Base-by-base conservation (phyloP, 2,329 filamentous ascomycete genomes). In the Ophiocordyceps polyrhachis-furcata region DNA sequence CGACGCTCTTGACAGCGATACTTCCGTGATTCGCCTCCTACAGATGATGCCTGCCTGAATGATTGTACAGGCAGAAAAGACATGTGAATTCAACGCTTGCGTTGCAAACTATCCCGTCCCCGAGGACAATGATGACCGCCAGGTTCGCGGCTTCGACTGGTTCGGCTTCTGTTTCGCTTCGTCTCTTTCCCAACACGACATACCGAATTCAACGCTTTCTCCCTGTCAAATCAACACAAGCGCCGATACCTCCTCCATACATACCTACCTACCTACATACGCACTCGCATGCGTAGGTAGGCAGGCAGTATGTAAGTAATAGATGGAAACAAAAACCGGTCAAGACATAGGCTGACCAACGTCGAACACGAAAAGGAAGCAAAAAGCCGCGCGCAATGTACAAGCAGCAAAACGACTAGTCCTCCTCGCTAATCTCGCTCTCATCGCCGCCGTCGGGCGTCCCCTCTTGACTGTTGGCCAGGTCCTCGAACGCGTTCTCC, bases 371-470 rank as follows among this genome's bases (percentile, higher is more conserved):
- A n/a, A 35, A 35, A n/a, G n/a, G 31, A 35, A 35, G 8, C 5
- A 32, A 15, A 32, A 32, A 32, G 12, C 11, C 12, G 31, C 5
- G 12, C 32, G 6, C n/a, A 7, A 4, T 28, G 23, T 25, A 25
- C 23, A 25, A 5, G 8, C 23, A 28, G 2, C 6, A 8, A 28
- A 2, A 11, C 9, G 25, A 11, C 50, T 60, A 80, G 55, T 80
- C 76, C 56, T 80, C 76, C 55, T 80, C 76, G 50, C 76, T 80
- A 45, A 80, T 75, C 51, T 78, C 74, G 50, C 76, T 80, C 57
- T 80, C 76, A 44, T 76, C 73, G 37, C 67, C 69, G 21, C 66
- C 69, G 23, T 68, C 66, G 25, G 67, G 63, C 48, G 63, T 69
- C 32, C 65, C 70, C 23, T 69, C 64, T 48, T 70, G 63, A 51